Conservation (phyloP, 768 basidiomycete species). For the Tylopilus sp. region DNA sequence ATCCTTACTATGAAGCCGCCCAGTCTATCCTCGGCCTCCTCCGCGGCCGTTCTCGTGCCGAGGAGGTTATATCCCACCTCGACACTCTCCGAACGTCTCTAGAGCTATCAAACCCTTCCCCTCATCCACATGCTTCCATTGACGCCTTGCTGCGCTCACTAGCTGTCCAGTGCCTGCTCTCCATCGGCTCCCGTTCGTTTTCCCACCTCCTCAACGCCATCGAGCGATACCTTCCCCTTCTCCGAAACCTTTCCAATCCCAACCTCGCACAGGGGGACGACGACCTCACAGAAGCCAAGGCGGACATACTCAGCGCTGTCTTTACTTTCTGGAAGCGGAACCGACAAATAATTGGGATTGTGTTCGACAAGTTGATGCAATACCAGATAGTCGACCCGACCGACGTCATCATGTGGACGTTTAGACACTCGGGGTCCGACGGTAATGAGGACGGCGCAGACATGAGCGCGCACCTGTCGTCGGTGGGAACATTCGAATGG, state of each 20-base stretch:
- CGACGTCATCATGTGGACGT: constrained; percentile 86
- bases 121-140: constrained; percentile 51
- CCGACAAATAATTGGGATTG: constrained; percentile 84
- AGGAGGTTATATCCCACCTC: constrained; percentile 75
- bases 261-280: constrained; percentile 12
- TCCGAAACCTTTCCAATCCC: constrained; percentile 54
- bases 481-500: constrained; percentile 73
- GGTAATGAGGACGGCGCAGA: constrained; percentile 35
- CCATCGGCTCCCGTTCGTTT: constrained; percentile 93
- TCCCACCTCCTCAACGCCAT: constrained; percentile 97
- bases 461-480: constrained; percentile 26
- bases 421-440: constrained; percentile 46
- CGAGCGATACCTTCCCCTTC: constrained; percentile 83
- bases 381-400: constrained; percentile 96
- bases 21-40: constrained; percentile 75
- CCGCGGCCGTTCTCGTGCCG: constrained; percentile 74
- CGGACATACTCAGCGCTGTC: constrained; percentile 67
- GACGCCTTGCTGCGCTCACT: constrained; percentile 72
- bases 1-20: constrained; percentile 78
- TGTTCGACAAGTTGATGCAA: constrained; percentile 97
- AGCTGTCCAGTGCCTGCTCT: constrained; percentile 81
- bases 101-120: constrained; percentile 49
- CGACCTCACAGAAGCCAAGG: constrained; percentile 56
- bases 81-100: constrained; percentile 65
- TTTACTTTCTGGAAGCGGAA: constrained; percentile 82